Percentiles rank a stretch among this genome's conserved stretches.
These are phyloP conservation scores for Jaenimonas drosophilae DNA, from an alignment of 208 protist species.

Conservation along the genomic window DNA sequence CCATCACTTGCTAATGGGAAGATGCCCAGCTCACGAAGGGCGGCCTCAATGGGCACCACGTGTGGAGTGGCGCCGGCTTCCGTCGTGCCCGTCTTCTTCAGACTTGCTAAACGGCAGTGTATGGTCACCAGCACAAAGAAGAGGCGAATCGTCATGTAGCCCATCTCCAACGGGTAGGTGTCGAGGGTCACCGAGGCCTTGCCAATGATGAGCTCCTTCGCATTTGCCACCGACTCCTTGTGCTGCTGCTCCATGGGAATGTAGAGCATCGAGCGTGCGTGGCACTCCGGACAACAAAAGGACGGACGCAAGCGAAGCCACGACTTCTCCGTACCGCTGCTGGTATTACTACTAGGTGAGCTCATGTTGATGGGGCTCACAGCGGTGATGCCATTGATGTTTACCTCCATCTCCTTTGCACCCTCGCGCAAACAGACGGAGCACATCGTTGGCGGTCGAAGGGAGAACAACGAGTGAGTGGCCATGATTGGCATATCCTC, in stretches of 20 bases:
- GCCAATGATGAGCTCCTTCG: constrained; percentile 23
- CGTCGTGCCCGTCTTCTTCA: no score
- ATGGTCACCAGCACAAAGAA: constrained; percentile 64
- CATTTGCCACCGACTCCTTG: constrained; percentile 16
- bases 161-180: constrained; percentile 42
- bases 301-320: not conserved
- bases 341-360: not conserved
- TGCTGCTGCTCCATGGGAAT: constrained; percentile 28
- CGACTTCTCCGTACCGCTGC: not conserved
- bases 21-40: not conserved
- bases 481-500: constrained; percentile 34
- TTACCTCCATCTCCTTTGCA: constrained; percentile 2
- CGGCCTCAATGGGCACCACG: not conserved
- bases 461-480: constrained; percentile 29
- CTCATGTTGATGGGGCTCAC: no score
- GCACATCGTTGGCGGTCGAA: constrained; percentile 17
- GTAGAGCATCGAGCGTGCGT: constrained; percentile 23
- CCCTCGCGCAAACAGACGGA: constrained; percentile 30
- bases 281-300: constrained; percentile 25
- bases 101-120: no score
- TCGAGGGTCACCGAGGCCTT: constrained; percentile 22
- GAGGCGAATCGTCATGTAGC: constrained; percentile 49
- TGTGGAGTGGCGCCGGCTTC: no score
- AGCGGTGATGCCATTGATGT: not conserved
- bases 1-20: constrained; percentile 3